Evolutionary conservation across 441 rosid genomes (phyloP), one percentile per base, ranked within the genome.

Genomic region (Pelargonium fulgidum): DNA sequence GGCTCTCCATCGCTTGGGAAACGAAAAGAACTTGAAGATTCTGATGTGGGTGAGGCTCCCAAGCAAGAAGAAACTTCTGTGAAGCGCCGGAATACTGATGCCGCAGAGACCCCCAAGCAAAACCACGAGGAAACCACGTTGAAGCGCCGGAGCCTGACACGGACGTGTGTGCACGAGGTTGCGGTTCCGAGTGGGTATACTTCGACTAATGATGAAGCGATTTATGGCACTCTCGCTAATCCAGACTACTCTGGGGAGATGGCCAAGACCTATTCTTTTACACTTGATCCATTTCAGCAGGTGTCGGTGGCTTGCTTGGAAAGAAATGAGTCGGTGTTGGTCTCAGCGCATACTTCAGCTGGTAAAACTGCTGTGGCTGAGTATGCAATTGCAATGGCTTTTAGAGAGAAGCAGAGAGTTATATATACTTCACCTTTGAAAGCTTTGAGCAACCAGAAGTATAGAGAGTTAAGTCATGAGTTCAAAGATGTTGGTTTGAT

Each of bases 341-440:
- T 89, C 20, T 94, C 99, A 33, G 99, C 99, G 14, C 99, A 94
- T 83, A 94, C 99, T 17, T 92, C 99, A 13, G 98, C 99, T 71
- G 98, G 98, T 14, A 94, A 94, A 84, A 94, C 99, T 33, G 99
- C 88, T 3, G 97, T 94, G 7, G 99, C 99, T 1, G 78, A 84
- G 5, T 94, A 87, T 84, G 99, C 99, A 1, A 92, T 94, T 69
- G 98, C 98, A 45, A 90, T 92, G 97, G 90, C 97, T 52, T 75
- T 94, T 83, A 81, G 36, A 72, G 90, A 90, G 68, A 87, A 87
- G 50, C 99, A 94, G 77, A 79, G 98, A 47, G 99, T 94, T 65
- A 86, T 94, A 61, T 94, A 94, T 70, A 94, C 99, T 36, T 89
- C 99, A 9, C 99, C 98, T 33, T 92, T 94, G 68, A 94, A 94